A percentile compares a stretch with the other conserved stretches of the same genome.
Evolutionary conservation across 768 basidiomycete species (phyloP).

Genomic region (Lactifluus volemus): DNA sequence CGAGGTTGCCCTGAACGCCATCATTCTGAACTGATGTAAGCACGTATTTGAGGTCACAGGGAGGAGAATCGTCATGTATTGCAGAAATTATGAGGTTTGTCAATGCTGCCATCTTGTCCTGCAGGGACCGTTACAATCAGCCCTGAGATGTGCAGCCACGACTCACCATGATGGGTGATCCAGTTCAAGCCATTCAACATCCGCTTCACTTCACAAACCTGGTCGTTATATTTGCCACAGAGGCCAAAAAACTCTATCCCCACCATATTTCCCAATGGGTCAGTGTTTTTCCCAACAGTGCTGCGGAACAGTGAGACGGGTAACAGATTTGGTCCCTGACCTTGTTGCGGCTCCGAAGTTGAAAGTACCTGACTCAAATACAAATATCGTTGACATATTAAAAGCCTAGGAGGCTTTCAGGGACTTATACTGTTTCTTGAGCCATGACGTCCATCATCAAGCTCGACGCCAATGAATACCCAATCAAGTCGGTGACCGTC

Average conservation of each 20-base stretch:
- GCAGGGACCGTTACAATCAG: not conserved
- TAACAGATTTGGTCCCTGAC: too few species aligned
- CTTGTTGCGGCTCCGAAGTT: not conserved
- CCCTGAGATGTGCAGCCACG: not conserved
- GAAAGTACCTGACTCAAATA: not conserved
- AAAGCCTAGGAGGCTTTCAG: not conserved
- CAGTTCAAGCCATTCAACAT: too few species aligned
- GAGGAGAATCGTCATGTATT: constrained; percentile 15
- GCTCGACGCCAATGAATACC: constrained; percentile 27
- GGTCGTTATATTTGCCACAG: too few species aligned
- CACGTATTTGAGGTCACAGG: constrained; percentile 8
- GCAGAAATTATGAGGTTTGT: constrained; percentile 19
- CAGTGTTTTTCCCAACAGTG: too few species aligned
- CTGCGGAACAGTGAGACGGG: too few species aligned
- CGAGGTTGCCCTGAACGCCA: constrained; percentile 15
- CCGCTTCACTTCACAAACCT: too few species aligned
- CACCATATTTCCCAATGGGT: too few species aligned
- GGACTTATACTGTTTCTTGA: too few species aligned
- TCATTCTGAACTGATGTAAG: constrained; percentile 14
- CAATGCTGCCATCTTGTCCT: constrained; percentile 20
- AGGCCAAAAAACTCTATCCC: too few species aligned
- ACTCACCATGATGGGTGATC: constrained; percentile 2
- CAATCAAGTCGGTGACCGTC: constrained; percentile 48
- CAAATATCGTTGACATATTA: not conserved
- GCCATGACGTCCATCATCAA: constrained; percentile 5